Base-by-base conservation (phyloP, 1,284 basidiomycete species). In the Moesziomyces parantarcticus region DNA sequence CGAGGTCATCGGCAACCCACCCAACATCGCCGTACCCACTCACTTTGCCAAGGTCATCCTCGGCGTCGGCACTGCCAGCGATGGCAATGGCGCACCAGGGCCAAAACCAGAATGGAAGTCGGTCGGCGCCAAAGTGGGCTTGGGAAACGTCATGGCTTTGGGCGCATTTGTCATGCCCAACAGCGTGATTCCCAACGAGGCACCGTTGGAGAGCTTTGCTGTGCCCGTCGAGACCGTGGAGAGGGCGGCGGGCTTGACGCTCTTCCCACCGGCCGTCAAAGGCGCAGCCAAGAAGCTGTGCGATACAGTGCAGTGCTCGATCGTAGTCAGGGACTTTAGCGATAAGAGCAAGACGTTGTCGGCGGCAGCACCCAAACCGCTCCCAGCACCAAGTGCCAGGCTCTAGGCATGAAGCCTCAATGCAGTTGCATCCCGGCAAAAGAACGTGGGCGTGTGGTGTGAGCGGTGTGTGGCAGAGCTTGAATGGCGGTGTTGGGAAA, bases 11-110 rank as follows among this genome's bases (percentile, higher is more conserved):
- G 97, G 96, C 0, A 89, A 88, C 36, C 94, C 93, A 23, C 93
- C 94, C 5, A 92, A 91, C 78, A 87, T 98, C 55, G 87, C 92
- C 34, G 97, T 99, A 8, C 97, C 97, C 0, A 99, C 97, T 5
- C 97, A 99, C 84, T 99, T 99, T 84, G 96, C 96, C 34, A 99
- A 98, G 85, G 94, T 98, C 29, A 90, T 98, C 25, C 87, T 97
- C 53, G 89, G 92, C 36, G 58, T 73, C 0, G 78, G 75, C 2
- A 40, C 50, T 3, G 58, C 70, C 0, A 21, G 25, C n/a, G 58
- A 67, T 0, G 42, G 21, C 0, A 48, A 51, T 26, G 50, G 51
- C 13, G 58, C 58, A 0, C 54, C 58, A 0, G 58, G 62, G 11
- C 58, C 66, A 3, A 71, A 61, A 18, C 54, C 55, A 18, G 58